Base-by-base conservation (phyloP, 129 eudicot genomes). In the Lactuca saligna region DNA sequence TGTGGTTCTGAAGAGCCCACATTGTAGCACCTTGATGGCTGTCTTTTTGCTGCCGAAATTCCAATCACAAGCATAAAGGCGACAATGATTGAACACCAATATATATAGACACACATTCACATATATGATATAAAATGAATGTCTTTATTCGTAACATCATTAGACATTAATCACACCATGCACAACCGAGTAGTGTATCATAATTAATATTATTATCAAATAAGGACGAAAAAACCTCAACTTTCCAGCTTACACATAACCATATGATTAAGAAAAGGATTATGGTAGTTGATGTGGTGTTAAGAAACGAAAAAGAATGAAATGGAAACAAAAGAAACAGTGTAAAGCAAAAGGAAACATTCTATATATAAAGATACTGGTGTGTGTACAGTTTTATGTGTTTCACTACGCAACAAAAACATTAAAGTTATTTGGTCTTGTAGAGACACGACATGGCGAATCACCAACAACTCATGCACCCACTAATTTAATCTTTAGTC, bases 371-470 rank as follows among this genome's bases (percentile, higher is more conserved):
- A 69, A 76, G 75, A 68, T 75, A 51, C 55, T 59, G 74, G 74
- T 73, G 80, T 59, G 25, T 48, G 15, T 20, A 60, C 50, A 37
- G 15, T 57, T 67, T 57, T 38, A 57, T 68, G 46, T 69, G 70
- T 54, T 54, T 61, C 75, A 68, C 81, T 69, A 76, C 70, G 48
- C 81, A 69, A 69, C 81, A 76, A 64, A 62, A 63, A 61, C 70
- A 70, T 67, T 71, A 76, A 69, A 76, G 65, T 62, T 55, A 68
- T 69, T 29, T 76, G 81, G 81, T 76, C 81, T 69, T 76, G 32
- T 61, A 69, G 75, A 41, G 75, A 61, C 81, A 63, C 14, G 63
- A 69, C 81, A 76, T 76, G 53, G 44, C 57, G 81, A 76, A 76
- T 76, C 81, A 62, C 11, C 69, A 54, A 76, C 75, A 61, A 69